Evolutionary conservation across 164 flowering plant genomes (phyloP).

Genomic region (Magnolia officinalis): DNA sequence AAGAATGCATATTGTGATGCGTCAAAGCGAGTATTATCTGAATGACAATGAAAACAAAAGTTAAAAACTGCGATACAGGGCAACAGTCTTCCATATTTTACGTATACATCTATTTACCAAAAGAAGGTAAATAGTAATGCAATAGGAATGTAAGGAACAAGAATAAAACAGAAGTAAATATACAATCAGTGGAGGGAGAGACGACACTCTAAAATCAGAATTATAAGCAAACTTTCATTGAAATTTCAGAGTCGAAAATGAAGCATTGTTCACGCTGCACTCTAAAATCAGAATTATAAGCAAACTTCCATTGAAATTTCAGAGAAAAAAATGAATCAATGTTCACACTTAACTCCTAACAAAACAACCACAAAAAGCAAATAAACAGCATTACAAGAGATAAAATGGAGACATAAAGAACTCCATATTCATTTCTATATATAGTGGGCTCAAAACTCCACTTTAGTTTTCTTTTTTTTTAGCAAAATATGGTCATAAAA

Average conservation of each 20-base stretch:
- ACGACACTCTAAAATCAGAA: background rate
- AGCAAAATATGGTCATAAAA: too few species aligned
- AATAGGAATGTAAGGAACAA: background rate
- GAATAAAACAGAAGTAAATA: background rate
- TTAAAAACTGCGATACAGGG: background rate
- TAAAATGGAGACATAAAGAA: background rate
- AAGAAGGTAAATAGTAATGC: background rate
- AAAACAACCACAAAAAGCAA: background rate
- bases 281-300: background rate
- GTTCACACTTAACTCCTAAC: background rate
- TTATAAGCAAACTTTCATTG: background rate
- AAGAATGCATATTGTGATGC: constrained; percentile 77
- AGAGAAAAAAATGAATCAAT: background rate
- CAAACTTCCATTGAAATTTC: background rate
- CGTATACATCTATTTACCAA: background rate
- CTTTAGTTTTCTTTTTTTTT: background rate
- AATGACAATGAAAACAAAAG: constrained; percentile 3
- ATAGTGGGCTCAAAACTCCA: background rate
- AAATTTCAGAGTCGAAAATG: background rate
- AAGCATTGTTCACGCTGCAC: background rate
- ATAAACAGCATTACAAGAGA: background rate
- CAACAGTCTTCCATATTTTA: background rate
- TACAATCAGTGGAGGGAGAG: background rate
- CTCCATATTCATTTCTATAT: background rate
- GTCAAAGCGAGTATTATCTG: constrained; percentile 46